phyloP scores from a whole-genome alignment of 2,329 filamentous ascomycete genomes.

The Hypoxylon sp. region DNA sequence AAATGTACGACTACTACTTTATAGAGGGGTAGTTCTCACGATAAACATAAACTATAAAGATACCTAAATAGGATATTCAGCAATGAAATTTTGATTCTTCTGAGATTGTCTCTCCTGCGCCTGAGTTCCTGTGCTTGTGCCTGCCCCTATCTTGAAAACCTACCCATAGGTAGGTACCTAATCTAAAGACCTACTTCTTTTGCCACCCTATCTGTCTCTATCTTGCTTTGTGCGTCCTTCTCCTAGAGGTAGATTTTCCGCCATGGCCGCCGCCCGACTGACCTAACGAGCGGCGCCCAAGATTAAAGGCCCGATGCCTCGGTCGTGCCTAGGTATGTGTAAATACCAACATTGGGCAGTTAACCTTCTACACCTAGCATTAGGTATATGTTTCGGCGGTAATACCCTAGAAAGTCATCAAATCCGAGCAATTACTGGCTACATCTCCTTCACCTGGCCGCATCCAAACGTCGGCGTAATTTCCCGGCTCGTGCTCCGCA shows the following conservation, averaged over 20 bases:
- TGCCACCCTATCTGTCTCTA: background rate
- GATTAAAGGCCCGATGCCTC: background rate
- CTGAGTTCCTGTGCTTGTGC: background rate
- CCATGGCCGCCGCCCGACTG: background rate
- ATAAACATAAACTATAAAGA: slow-evolving; percentile 18
- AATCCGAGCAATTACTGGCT: background rate
- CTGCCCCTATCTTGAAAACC: background rate
- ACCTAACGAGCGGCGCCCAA: background rate
- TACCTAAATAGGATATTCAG: slow-evolving; percentile 9
- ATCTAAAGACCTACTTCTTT: background rate
- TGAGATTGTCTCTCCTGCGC: background rate
- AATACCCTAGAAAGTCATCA: background rate
- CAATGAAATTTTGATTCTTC: slow-evolving; percentile 7
- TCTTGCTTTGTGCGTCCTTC: background rate
- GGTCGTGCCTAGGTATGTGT: background rate
- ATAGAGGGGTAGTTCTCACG: slow-evolving; percentile 29
- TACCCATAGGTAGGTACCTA: background rate
- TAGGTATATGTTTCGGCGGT: background rate
- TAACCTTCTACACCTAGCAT: background rate
- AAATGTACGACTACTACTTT: slow-evolving; percentile 18
- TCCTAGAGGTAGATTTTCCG: background rate
- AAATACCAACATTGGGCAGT: background rate
- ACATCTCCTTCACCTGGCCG: background rate
- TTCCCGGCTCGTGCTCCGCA: slow-evolving; percentile 17
- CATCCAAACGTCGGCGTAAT: background rate